phyloP scores from a whole-genome alignment of 1,139 yeast genomes.

The Pichia norvegensis region DNA sequence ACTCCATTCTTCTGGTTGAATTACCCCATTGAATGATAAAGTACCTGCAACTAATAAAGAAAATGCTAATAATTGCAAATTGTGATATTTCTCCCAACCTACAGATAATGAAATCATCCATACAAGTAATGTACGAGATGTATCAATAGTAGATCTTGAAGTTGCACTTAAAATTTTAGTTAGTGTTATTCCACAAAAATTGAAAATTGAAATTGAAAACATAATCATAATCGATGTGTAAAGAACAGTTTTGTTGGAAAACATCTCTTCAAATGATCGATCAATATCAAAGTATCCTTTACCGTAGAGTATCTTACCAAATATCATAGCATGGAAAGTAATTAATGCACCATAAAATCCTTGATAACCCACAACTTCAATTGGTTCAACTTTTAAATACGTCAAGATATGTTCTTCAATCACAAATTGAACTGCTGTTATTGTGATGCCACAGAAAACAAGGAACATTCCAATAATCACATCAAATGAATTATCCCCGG shows the following conservation, averaged over 20 bases:
- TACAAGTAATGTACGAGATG: slow-evolving; percentile 67
- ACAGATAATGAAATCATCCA: slow-evolving; percentile 68
- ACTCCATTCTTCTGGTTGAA: slow-evolving; percentile 36
- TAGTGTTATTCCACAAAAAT: slow-evolving; percentile 65
- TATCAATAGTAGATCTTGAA: slow-evolving; percentile 71
- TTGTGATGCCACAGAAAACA: slow-evolving; percentile 54
- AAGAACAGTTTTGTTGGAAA: slow-evolving; percentile 36
- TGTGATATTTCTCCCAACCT: slow-evolving; percentile 70
- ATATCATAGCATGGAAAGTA: slow-evolving; percentile 38
- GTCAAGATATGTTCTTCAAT: slow-evolving; percentile 64
- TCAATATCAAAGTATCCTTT: slow-evolving; percentile 50
- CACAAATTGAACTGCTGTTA: slow-evolving; percentile 72
- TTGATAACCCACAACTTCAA: slow-evolving; percentile 66
- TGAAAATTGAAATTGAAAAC: slow-evolving; percentile 67
- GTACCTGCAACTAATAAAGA: slow-evolving; percentile 63
- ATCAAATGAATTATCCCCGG: slow-evolving; percentile 19
- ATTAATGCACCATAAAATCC: slow-evolving; percentile 58
- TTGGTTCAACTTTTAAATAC: slow-evolving; percentile 48
- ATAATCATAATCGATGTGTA: slow-evolving; percentile 55
- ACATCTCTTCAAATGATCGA: slow-evolving; percentile 45
- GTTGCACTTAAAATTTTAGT: slow-evolving; percentile 67
- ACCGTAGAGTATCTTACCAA: slow-evolving; percentile 39
- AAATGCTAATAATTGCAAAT: slow-evolving; percentile 61
- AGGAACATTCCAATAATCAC: slow-evolving; percentile 49
- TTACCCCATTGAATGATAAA: slow-evolving; percentile 62